Evolutionary conservation across 805 yeast species (phyloP).

Genomic region (Candida arabinofermentans): DNA sequence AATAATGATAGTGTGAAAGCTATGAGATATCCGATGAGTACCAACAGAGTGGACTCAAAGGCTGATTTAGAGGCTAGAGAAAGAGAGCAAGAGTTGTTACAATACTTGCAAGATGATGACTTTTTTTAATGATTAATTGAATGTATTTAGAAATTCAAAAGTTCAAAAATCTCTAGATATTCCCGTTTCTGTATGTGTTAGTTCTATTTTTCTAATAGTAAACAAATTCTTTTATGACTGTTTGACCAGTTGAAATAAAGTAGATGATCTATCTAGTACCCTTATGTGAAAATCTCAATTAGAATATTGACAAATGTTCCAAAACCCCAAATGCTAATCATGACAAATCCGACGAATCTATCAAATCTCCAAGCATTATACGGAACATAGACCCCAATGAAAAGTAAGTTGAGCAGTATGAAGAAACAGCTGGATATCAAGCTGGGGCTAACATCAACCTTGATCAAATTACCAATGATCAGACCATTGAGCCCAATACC

Average conservation of each 20-base stretch:
- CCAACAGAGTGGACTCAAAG: constrained; percentile 46
- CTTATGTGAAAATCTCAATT: constrained; percentile 19
- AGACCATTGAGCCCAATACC: constrained; percentile 80
- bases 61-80: constrained; percentile 52
- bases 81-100: constrained; percentile 42
- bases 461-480: constrained; percentile 32
- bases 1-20: constrained; percentile 92
- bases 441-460: constrained; percentile 33
- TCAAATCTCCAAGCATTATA: constrained; percentile 39
- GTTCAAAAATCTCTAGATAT: background rate
- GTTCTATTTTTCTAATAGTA: background rate
- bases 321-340: constrained; percentile 39
- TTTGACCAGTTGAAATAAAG: background rate
- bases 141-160: background rate
- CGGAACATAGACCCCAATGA: constrained; percentile 38
- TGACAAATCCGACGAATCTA: constrained; percentile 33
- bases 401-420: constrained; percentile 35
- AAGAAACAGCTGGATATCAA: constrained; percentile 39
- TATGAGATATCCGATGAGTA: constrained; percentile 82
- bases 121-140: constrained; percentile 14
- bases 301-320: constrained; percentile 34
- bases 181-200: constrained; percentile 37
- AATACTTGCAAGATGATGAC: constrained; percentile 47
- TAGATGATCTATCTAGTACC: background rate
- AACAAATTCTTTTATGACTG: background rate